These are phyloP conservation scores for Neonectria punicea DNA, from an alignment of 2,329 filamentous ascomycete genomes.

Conservation along the genomic window DNA sequence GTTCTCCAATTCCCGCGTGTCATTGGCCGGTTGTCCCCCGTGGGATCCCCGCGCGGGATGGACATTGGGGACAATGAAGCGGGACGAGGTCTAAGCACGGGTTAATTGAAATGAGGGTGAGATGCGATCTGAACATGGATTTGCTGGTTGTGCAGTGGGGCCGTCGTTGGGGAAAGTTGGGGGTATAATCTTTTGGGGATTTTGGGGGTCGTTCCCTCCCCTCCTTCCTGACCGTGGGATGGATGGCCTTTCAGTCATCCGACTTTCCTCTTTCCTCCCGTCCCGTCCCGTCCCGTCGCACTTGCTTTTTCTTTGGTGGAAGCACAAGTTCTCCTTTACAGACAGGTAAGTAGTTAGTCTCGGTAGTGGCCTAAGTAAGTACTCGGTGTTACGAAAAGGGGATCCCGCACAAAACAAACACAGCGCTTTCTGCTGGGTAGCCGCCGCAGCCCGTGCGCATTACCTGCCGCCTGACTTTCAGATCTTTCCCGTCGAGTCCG, in stretches of 20 bases:
- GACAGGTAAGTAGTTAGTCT: too few relatives aligned
- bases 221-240: too few relatives aligned
- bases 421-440: too few relatives aligned
- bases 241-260: not conserved
- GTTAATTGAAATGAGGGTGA: not conserved
- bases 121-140: slow-evolving; percentile 3
- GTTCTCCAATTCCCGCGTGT: not conserved
- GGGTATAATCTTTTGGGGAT: slow-evolving; percentile 3
- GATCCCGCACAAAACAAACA: too few relatives aligned
- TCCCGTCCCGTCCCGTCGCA: not conserved
- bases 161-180: slow-evolving; percentile 3
- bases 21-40: not conserved
- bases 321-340: too few relatives aligned
- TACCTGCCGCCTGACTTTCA: not conserved
- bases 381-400: too few relatives aligned
- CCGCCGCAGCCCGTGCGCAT: too few relatives aligned
- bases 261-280: not conserved
- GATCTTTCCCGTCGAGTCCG: too few relatives aligned
- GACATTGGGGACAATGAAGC: slow-evolving; percentile 2
- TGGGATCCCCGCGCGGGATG: not conserved
- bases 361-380: too few relatives aligned
- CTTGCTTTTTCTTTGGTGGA: not conserved
- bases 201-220: not conserved
- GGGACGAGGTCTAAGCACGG: slow-evolving; percentile 14
- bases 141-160: not conserved